Conservation (phyloP, 768 basidiomycete species). For the Gautieria morchelliformis region DNA sequence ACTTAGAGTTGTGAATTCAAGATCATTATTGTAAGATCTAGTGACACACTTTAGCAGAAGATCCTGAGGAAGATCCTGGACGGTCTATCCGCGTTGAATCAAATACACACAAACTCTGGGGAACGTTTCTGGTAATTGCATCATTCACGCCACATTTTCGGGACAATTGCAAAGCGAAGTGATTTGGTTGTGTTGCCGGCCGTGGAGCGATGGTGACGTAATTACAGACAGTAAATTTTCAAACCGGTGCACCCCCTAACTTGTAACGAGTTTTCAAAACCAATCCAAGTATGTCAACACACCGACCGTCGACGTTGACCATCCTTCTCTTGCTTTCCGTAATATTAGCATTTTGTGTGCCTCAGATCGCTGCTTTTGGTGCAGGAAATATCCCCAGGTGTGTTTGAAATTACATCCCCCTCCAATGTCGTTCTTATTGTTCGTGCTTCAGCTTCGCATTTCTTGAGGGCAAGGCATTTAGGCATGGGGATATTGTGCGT, state of each 20-base stretch:
- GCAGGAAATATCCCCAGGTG: slow-evolving; percentile 80
- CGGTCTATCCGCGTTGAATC: slow-evolving; percentile 74
- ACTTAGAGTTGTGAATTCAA: too few species aligned
- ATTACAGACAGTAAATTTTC: too few species aligned
- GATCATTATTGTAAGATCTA: too few species aligned
- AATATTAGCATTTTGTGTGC: slow-evolving; percentile 45
- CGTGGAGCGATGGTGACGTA: too few species aligned
- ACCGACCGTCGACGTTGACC: slow-evolving; percentile 7
- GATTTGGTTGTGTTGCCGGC: too few species aligned
- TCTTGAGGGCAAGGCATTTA: slow-evolving; percentile 76
- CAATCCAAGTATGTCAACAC: neutral
- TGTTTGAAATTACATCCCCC: neutral
- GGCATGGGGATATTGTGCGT: slow-evolving; percentile 79
- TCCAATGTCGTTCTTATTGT: neutral
- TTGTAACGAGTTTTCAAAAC: neutral
- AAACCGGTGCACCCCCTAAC: too few species aligned
- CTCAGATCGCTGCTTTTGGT: slow-evolving; percentile 63
- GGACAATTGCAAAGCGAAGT: slow-evolving; percentile 86
- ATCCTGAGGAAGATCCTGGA: too few species aligned
- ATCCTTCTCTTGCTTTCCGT: slow-evolving; percentile 36
- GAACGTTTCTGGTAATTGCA: slow-evolving; percentile 79
- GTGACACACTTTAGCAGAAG: too few species aligned
- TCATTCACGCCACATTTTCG: slow-evolving; percentile 84
- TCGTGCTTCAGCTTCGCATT: slow-evolving; percentile 53
- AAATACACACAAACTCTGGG: slow-evolving; percentile 72